A percentile compares a stretch with the other conserved stretches of the same genome.
phyloP scores from a whole-genome alignment of 306 rosid species.

The Rosa multiflora region DNA sequence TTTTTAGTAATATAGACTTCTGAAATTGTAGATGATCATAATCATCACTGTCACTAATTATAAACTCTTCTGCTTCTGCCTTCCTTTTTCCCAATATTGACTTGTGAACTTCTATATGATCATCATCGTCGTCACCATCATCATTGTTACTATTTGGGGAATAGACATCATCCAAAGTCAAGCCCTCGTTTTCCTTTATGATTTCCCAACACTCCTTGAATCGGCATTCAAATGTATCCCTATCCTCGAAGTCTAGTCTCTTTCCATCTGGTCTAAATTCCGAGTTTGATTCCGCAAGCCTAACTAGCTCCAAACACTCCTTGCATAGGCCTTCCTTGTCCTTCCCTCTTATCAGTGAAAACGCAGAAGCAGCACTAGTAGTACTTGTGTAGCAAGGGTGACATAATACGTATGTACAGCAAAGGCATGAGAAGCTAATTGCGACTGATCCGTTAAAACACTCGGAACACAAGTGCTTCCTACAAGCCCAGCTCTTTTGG shows the following conservation, averaged over 20 bases:
- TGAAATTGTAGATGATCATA: constrained; percentile 13
- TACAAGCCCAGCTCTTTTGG: constrained; percentile 46
- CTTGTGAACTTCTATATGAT: not conserved
- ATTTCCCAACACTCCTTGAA: constrained; percentile 84
- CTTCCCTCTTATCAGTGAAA: constrained; percentile 29
- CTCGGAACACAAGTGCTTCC: constrained; percentile 51
- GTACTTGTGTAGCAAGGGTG: constrained; percentile 25
- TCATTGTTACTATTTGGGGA: not conserved
- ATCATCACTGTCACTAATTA: constrained; percentile 24
- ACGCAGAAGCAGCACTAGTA: constrained; percentile 14
- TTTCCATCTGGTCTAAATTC: constrained; percentile 49
- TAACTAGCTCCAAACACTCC: constrained; percentile 49
- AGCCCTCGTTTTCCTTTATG: constrained; percentile 50
- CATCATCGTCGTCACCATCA: not conserved
- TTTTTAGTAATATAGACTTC: constrained; percentile 4
- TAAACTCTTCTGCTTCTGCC: constrained; percentile 3
- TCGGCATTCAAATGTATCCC: constrained; percentile 54
- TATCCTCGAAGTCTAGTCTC: constrained; percentile 41
- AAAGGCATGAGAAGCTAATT: constrained; percentile 47
- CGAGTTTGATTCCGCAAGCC: constrained; percentile 42
- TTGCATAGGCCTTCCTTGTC: constrained; percentile 42
- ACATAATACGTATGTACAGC: constrained; percentile 58
- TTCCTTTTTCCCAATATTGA: not conserved
- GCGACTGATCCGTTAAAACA: constrained; percentile 30
- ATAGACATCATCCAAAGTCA: constrained; percentile 31